Percentiles rank a stretch among this genome's conserved stretches.
These are phyloP conservation scores for Phytopythium chamaehyphon DNA, from an alignment of 352 stramenopile genomes.

Conservation along the genomic window DNA sequence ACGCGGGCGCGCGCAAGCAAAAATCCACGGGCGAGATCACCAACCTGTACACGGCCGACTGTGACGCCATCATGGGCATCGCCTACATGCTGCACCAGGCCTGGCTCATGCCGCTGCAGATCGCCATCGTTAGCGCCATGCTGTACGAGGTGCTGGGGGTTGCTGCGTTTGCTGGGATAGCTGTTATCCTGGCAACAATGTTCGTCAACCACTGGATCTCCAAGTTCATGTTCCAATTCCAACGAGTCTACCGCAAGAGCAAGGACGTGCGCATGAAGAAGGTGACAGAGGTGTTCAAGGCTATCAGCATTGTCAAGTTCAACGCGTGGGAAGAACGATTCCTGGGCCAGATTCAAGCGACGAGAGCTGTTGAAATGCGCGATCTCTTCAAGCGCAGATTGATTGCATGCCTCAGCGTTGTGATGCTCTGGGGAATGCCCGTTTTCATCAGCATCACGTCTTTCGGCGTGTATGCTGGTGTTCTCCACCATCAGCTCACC, in stretches of 20 bases:
- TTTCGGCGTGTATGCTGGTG: slow-evolving; percentile 36
- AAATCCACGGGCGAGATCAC: slow-evolving; percentile 55
- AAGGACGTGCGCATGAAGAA: slow-evolving; percentile 57
- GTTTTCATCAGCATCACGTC: slow-evolving; percentile 40
- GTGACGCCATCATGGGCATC: slow-evolving; percentile 30
- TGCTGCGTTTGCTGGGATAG: slow-evolving; percentile 31
- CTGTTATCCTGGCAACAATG: slow-evolving; percentile 32
- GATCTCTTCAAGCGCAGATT: slow-evolving; percentile 22
- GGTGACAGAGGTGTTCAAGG: slow-evolving; percentile 56
- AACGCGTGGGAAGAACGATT: slow-evolving; percentile 90
- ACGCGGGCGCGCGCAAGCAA: slow-evolving; percentile 23
- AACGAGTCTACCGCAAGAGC: slow-evolving; percentile 22
- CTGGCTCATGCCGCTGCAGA: slow-evolving; percentile 58
- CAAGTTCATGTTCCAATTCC: slow-evolving; percentile 21
- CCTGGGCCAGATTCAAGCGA: slow-evolving; percentile 39
- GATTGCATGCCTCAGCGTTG: slow-evolving; percentile 22
- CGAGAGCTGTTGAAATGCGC: slow-evolving; percentile 26
- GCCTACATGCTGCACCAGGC: slow-evolving; percentile 55
- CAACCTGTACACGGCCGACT: slow-evolving; percentile 64
- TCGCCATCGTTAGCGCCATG: slow-evolving; percentile 38
- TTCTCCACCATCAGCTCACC: slow-evolving; percentile 86
- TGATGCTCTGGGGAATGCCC: slow-evolving; percentile 41
- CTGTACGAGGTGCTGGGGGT: slow-evolving; percentile 36
- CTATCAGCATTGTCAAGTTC: slow-evolving; percentile 92
- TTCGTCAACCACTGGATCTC: slow-evolving; percentile 32